Conservation (phyloP, 768 basidiomycete genomes). For the Tylopilus vinaceipallidus region DNA sequence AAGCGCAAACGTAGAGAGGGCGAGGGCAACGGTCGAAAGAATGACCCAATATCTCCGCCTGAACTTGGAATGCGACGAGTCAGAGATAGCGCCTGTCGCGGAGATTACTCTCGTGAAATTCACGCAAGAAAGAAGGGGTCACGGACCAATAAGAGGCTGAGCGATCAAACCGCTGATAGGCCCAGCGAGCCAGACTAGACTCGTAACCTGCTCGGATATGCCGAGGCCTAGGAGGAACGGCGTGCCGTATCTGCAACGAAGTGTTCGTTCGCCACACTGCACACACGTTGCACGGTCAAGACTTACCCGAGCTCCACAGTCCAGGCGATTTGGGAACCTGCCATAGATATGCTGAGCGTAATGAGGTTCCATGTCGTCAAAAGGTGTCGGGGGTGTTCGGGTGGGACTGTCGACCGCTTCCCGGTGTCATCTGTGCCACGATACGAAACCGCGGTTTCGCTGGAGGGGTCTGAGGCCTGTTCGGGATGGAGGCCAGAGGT, state of each 20-base stretch:
- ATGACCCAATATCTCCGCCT: slow-evolving; percentile 91
- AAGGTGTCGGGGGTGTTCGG: slow-evolving; percentile 28
- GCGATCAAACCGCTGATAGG: slow-evolving; percentile 94
- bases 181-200: slow-evolving; percentile 93
- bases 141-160: slow-evolving; percentile 93
- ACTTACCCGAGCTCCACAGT: slow-evolving; percentile 90
- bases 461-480: slow-evolving; percentile 17
- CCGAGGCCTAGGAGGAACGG: slow-evolving; percentile 84
- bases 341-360: slow-evolving; percentile 88
- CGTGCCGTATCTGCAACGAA: slow-evolving; percentile 76
- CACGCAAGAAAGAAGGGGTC: not conserved
- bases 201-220: slow-evolving; percentile 85
- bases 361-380: slow-evolving; percentile 67
- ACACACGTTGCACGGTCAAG: not conserved
- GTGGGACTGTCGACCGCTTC: slow-evolving; percentile 15
- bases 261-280: not conserved
- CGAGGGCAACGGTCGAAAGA: slow-evolving; percentile 80
- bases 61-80: slow-evolving; percentile 87
- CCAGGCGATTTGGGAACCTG: slow-evolving; percentile 93
- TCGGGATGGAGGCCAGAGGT: slow-evolving; percentile 23
- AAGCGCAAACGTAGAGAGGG: slow-evolving; percentile 71
- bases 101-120: slow-evolving; percentile 3
- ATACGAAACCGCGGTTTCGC: slow-evolving; percentile 24
- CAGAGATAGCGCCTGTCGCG: slow-evolving; percentile 83
- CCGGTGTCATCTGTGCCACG: slow-evolving; percentile 34